Percentiles rank a stretch among this genome's conserved stretches.
These are phyloP conservation scores for Camillea tinctor DNA, from an alignment of 2,329 filamentous ascomycete genomes.

Conservation along the genomic window DNA sequence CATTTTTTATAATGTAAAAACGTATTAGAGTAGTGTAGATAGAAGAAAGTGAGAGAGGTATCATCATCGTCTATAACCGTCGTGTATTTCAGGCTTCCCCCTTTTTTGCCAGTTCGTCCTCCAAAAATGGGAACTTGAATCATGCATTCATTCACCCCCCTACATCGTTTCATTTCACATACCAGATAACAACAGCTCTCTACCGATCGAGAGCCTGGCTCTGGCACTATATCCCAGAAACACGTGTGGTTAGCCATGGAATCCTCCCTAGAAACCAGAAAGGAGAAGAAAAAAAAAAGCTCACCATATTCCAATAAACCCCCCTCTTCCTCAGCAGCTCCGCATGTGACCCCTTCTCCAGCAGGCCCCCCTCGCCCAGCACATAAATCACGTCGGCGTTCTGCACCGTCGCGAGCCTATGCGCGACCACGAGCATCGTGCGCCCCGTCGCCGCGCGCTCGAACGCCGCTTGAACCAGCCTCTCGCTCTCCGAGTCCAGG, in stretches of 20 bases:
- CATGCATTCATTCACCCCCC: too few relatives aligned
- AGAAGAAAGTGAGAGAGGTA: too few relatives aligned
- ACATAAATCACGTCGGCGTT: conserved; percentile 81
- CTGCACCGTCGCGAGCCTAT: conserved; percentile 73
- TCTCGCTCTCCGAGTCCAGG: conserved; percentile 57
- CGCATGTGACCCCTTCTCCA: conserved; percentile 53
- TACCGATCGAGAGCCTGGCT: conserved; percentile 57
- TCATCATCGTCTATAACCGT: too few relatives aligned
- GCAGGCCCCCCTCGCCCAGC: conserved; percentile 62
- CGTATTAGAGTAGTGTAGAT: too few relatives aligned
- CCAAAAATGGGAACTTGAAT: too few relatives aligned
- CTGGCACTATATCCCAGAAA: conserved; percentile 46
- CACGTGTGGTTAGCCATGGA: not conserved
- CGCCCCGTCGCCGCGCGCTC: conserved; percentile 59
- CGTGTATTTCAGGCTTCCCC: too few relatives aligned
- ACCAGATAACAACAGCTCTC: not conserved
- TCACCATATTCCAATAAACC: conserved; percentile 58
- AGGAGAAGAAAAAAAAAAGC: conserved; percentile 23
- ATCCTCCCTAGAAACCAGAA: not conserved
- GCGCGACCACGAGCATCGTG: conserved; percentile 75
- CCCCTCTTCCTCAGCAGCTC: conserved; percentile 52
- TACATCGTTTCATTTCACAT: too few relatives aligned
- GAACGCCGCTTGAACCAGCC: conserved; percentile 65
- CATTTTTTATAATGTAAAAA: too few relatives aligned
- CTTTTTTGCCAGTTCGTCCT: too few relatives aligned